These are phyloP conservation scores for Colletotrichum kahawae DNA, from an alignment of 2,329 filamentous ascomycete genomes.

Conservation along the genomic window DNA sequence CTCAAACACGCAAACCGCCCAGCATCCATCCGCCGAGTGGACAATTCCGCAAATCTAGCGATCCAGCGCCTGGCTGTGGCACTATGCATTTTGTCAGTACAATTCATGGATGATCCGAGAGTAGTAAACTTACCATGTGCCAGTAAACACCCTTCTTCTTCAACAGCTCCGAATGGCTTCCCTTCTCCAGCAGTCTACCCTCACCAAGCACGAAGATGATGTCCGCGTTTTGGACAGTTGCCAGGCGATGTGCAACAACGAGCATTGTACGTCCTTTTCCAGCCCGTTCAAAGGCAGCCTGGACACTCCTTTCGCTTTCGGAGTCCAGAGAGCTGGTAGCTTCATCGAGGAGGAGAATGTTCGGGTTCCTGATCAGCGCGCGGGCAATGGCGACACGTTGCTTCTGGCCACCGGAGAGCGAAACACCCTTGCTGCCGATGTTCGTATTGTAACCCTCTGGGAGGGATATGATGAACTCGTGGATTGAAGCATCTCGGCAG, in stretches of 20 bases:
- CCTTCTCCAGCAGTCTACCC: conserved; percentile 61
- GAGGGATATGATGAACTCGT: conserved; percentile 72
- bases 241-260: conserved; percentile 78
- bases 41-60: conserved; percentile 33
- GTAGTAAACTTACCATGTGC: conserved; percentile 55
- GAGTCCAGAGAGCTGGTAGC: conserved; percentile 74
- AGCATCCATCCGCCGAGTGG: not conserved
- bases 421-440: conserved; percentile 70
- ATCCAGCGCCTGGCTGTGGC: conserved; percentile 64
- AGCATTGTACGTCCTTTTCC: conserved; percentile 69
- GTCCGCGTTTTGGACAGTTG: conserved; percentile 79
- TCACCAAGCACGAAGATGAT: conserved; percentile 80
- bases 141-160: conserved; percentile 59
- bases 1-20: not conserved
- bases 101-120: not conserved
- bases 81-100: conserved; percentile 43
- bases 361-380: conserved; percentile 69
- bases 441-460: conserved; percentile 72
- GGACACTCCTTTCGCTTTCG: conserved; percentile 65
- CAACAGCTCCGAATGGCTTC: conserved; percentile 56
- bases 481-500: conserved; percentile 68
- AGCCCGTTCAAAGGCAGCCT: conserved; percentile 71
- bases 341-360: conserved; percentile 73
- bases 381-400: conserved; percentile 74
- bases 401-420: conserved; percentile 74